Percentiles rank a stretch among this genome's conserved stretches.
Conservation (phyloP, 2,329 filamentous ascomycete species). For the Fusarium sp. region DNA sequence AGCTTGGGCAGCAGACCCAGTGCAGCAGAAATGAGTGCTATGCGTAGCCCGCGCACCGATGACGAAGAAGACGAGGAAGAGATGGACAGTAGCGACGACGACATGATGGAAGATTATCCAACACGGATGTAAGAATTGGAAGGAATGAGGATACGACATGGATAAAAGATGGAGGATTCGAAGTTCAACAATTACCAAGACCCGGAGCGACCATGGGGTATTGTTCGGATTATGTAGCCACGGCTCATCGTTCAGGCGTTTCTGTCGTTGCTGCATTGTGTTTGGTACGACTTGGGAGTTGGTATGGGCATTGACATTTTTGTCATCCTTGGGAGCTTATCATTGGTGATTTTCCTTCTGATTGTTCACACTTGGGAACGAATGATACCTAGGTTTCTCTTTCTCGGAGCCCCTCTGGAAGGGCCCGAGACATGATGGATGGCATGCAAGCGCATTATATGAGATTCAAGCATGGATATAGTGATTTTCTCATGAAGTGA, state of each 20-base stretch:
- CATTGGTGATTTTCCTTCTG: slow-evolving; percentile 29
- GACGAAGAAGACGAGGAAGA: slow-evolving; percentile 54
- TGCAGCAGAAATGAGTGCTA: slow-evolving; percentile 59
- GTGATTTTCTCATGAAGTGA: slow-evolving; percentile 13
- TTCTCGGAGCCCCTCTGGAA: slow-evolving; percentile 43
- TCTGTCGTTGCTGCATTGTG: slow-evolving; percentile 43
- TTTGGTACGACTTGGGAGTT: slow-evolving; percentile 46
- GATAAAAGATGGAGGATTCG: background rate
- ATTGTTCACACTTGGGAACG: slow-evolving; percentile 34
- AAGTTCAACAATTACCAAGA: background rate
- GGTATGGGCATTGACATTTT: slow-evolving; percentile 29
- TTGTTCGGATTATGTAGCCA: slow-evolving; percentile 27
- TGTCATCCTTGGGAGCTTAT: slow-evolving; percentile 31
- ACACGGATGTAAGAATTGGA: slow-evolving; percentile 31
- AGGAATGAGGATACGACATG: background rate
- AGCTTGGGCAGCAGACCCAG: slow-evolving; percentile 59
- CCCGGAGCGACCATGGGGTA: background rate
- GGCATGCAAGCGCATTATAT: slow-evolving; percentile 25
- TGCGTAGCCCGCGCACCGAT: slow-evolving; percentile 63
- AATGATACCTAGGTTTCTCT: slow-evolving; percentile 43
- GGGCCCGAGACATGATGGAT: slow-evolving; percentile 39
- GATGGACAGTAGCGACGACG: slow-evolving; percentile 66
- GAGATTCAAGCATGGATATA: slow-evolving; percentile 14
- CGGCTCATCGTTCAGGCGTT: slow-evolving; percentile 46
- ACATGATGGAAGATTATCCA: slow-evolving; percentile 60